A percentile compares a stretch with the other conserved stretches of the same genome.
Conservation (phyloP, 352 stramenopile genomes). For the Pythium brassicae region DNA sequence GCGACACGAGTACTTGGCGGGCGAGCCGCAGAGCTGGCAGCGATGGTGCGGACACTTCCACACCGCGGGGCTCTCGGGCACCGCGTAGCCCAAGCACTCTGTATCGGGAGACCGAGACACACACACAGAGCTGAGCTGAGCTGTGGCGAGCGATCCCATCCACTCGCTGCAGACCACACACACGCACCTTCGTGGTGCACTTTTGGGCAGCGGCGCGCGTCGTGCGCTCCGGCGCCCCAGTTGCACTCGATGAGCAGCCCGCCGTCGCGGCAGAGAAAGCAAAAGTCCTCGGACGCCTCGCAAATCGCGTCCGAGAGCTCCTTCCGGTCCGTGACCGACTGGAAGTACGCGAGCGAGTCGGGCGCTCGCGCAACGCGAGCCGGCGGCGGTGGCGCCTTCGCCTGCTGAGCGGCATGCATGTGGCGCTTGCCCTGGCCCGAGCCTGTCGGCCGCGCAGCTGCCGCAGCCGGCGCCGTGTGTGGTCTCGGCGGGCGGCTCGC, state of each 20-base stretch:
- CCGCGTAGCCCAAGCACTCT: slow-evolving; percentile 64
- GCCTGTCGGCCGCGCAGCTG: too few species aligned
- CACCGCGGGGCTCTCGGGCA: slow-evolving; percentile 40
- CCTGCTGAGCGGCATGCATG: slow-evolving; percentile 22
- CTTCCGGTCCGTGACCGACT: slow-evolving; percentile 49
- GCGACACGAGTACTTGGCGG: slow-evolving; percentile 46
- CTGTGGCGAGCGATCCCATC: too few species aligned
- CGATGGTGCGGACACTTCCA: slow-evolving; percentile 65
- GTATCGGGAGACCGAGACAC: background rate
- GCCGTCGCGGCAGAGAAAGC: slow-evolving; percentile 79
- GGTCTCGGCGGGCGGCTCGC: background rate
- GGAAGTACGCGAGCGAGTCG: slow-evolving; percentile 62
- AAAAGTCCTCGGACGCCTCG: slow-evolving; percentile 66
- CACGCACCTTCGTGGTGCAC: slow-evolving; percentile 70
- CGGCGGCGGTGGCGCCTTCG: background rate
- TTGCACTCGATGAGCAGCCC: slow-evolving; percentile 74
- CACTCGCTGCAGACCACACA: background rate
- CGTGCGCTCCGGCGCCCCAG: slow-evolving; percentile 35
- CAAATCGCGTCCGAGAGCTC: background rate
- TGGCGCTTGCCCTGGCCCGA: background rate
- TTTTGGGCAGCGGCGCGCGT: slow-evolving; percentile 56
- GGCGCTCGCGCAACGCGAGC: slow-evolving; percentile 1
- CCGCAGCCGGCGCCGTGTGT: too few species aligned
- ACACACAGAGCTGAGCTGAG: too few species aligned
- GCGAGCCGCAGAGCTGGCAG: slow-evolving; percentile 51